Percentiles rank a stretch among this genome's conserved stretches.
Evolutionary conservation across 352 stramenopile genomes (phyloP).

Genomic region (Phytophthora quininea): DNA sequence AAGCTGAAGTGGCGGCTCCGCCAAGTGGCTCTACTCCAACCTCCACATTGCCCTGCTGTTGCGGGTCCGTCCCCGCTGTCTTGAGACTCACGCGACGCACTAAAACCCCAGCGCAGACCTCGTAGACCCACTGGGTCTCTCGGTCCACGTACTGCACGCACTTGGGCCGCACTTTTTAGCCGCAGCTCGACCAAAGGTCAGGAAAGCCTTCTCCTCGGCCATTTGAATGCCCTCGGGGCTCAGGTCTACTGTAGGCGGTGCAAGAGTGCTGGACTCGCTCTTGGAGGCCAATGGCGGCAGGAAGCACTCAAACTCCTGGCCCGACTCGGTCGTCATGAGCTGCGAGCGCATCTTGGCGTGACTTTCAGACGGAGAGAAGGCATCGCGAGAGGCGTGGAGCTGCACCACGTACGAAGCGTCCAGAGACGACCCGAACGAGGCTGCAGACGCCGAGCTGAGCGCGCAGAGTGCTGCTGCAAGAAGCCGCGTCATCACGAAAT

Average conservation of each 20-base stretch:
- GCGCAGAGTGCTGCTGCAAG: conserved; percentile 10
- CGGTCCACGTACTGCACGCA: conserved; percentile 72
- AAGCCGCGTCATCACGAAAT: conserved; percentile 24
- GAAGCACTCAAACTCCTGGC: conserved; percentile 79
- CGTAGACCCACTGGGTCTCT: conserved; percentile 59
- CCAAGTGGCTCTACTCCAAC: conserved; percentile 25
- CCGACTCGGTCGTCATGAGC: conserved; percentile 68
- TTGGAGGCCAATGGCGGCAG: conserved; percentile 42
- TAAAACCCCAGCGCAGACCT: conserved; percentile 64
- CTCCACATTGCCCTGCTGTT: conserved; percentile 8
- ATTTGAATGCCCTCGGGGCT: background rate
- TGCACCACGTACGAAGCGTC: conserved; percentile 75
- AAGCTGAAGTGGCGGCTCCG: conserved; percentile 1
- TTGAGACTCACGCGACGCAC: conserved; percentile 58
- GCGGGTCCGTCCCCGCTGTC: background rate
- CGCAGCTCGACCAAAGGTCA: conserved; percentile 61
- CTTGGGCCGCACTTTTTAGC: conserved; percentile 61
- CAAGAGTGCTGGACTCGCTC: background rate
- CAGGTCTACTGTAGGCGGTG: background rate
- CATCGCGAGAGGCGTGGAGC: conserved; percentile 55
- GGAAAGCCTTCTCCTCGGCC: conserved; percentile 23
- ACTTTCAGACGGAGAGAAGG: conserved; percentile 32
- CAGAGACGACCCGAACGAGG: conserved; percentile 20
- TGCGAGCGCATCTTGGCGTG: conserved; percentile 40
- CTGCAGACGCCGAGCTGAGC: conserved; percentile 10